phyloP scores from a whole-genome alignment of 139 green algal genomes.

The Coelastrella sp. region DNA sequence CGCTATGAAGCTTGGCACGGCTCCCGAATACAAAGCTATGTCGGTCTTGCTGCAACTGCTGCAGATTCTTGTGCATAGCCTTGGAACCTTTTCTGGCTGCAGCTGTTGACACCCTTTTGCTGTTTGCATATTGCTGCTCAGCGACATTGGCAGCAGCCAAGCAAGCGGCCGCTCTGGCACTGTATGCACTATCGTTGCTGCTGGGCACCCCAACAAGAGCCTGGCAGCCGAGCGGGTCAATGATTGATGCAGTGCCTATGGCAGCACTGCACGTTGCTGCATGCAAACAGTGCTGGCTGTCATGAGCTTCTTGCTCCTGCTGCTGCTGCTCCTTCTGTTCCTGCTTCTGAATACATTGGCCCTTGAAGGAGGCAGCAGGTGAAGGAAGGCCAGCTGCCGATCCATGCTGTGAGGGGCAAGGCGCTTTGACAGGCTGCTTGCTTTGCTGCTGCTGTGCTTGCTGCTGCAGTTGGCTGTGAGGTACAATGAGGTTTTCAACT shows the following conservation, averaged over 20 bases:
- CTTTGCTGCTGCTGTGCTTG: slow-evolving; percentile 17
- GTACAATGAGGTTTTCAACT: background rate
- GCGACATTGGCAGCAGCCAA: slow-evolving; percentile 11
- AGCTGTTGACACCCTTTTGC: background rate
- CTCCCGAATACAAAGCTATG: background rate
- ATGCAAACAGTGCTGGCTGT: background rate
- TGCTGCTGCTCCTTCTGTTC: background rate
- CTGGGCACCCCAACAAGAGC: background rate
- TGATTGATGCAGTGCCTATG: background rate
- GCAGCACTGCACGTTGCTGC: background rate
- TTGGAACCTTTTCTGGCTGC: background rate
- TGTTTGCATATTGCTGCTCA: background rate
- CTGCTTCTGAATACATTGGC: background rate
- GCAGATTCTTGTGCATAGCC: background rate
- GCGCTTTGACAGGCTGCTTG: too few species aligned
- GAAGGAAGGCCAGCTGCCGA: too few species aligned
- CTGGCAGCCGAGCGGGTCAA: background rate
- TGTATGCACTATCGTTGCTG: background rate
- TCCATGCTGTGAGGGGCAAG: too few species aligned
- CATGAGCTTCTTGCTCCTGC: background rate
- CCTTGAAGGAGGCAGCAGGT: background rate
- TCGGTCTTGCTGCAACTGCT: background rate
- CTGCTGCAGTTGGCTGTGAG: background rate
- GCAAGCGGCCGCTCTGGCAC: slow-evolving; percentile 1
- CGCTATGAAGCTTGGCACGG: background rate